Evolutionary conservation across 2,329 filamentous ascomycete species (phyloP), one percentile per base, ranked within the genome.

Genomic region (Rugonectria rugulosa): DNA sequence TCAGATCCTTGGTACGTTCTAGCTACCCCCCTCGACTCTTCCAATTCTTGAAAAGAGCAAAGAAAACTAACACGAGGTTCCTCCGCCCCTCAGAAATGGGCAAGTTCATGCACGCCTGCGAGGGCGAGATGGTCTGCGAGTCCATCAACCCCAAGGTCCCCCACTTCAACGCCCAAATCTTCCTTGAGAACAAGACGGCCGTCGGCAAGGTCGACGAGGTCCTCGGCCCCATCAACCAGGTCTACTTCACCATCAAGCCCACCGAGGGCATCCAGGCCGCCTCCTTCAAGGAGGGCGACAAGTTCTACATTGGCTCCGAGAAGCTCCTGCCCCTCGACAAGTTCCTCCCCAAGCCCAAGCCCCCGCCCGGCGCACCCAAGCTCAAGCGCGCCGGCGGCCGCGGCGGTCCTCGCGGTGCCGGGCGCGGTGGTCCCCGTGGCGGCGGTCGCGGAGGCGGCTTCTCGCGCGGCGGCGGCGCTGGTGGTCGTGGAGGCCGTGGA

Each of bases 131-230:
- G 84, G 89, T 99, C 68, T 97, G 94, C 89, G 88, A 92, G 77
- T 96, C 91, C 66, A 89, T 90, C 77, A 98, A 97, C 82, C 81
- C 89, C 69, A 98, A 98, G 80, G 89, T 99, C 63, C 95, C 95
- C 60, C 96, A 96, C 81, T 99, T 99, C 88, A 98, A 97, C 82
- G 95, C 95, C 59, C 92, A 92, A 66, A 96, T 99, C 76, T 99
- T 95, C 81, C 89, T 98, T 70, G 94, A 98, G 84, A 99, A 98
- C 83, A 99, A 98, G 89, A 94, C 90, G 40, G 82, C 90, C 60
- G 87, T 99, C 75, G 95, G 95, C 76, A 98, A 98, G 80, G 90
- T 99, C 73, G 95, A 99, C 79, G 95, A 99, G 80, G 90, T 99
- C 66, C 88, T 99, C 67, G 95, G 95, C 54, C 94, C 95, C 62